Evolutionary conservation across 306 rosid species (phyloP).

Genomic region (Glycyrrhiza uralensis): DNA sequence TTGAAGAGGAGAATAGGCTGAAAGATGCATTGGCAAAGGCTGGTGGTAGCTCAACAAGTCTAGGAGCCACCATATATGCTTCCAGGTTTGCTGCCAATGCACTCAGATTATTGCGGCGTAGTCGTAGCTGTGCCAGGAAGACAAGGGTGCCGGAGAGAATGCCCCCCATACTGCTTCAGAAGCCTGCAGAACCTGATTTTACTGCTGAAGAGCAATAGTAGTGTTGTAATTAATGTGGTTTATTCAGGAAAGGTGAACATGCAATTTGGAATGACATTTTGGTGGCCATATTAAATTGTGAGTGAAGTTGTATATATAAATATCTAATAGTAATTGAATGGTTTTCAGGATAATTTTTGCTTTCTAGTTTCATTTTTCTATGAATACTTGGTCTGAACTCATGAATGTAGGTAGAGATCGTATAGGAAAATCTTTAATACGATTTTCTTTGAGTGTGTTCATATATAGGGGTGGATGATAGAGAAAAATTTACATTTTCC

Average conservation of each 20-base stretch:
- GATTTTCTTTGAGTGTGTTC: no score
- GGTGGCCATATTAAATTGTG: not conserved
- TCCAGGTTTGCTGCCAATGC: slow-evolving; percentile 56
- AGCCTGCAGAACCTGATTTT: slow-evolving; percentile 81
- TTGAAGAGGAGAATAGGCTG: slow-evolving; percentile 64
- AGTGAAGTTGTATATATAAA: not conserved
- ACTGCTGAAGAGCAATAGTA: slow-evolving; percentile 44
- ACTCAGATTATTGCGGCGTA: slow-evolving; percentile 29
- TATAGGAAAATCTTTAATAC: no score
- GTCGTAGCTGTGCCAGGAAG: slow-evolving; percentile 42
- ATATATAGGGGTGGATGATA: no score
- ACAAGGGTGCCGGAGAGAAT: slow-evolving; percentile 50
- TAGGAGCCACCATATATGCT: slow-evolving; percentile 66
- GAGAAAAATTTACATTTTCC: no score
- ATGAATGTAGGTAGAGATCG: no score
- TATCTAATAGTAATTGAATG: not conserved
- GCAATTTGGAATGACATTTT: not conserved
- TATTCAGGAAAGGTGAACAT: not conserved
- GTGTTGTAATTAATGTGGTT: not conserved
- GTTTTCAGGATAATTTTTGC: not conserved
- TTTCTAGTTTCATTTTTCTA: not conserved
- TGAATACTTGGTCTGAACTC: not conserved
- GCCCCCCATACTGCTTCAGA: slow-evolving; percentile 59
- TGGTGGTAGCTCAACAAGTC: slow-evolving; percentile 51
- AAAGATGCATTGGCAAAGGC: slow-evolving; percentile 57